phyloP scores from a whole-genome alignment of 2,329 filamentous ascomycete genomes.

The Ascochyta koolunga region DNA sequence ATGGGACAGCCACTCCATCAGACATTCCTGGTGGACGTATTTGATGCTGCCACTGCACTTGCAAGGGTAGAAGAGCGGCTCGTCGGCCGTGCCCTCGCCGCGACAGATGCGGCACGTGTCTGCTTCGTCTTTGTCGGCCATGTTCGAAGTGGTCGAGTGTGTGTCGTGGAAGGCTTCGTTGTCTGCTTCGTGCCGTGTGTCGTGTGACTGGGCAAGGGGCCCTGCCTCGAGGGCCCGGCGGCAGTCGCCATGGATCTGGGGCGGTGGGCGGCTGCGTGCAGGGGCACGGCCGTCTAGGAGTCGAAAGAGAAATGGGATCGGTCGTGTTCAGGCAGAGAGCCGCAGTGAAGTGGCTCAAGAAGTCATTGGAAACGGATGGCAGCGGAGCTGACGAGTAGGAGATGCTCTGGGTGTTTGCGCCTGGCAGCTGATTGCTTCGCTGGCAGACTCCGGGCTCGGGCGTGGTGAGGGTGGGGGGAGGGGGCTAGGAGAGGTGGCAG shows the following conservation, averaged over 20 bases:
- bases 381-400: neutral
- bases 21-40: conserved; percentile 94
- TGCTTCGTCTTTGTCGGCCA: conserved; percentile 56
- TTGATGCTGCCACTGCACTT: conserved; percentile 99
- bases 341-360: conserved; percentile 29
- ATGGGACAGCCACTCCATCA: conserved; percentile 99
- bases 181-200: conserved; percentile 1
- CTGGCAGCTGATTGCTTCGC: neutral
- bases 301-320: neutral
- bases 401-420: neutral
- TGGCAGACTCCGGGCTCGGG: neutral
- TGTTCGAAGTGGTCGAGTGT: conserved; percentile 49
- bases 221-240: conserved; percentile 21
- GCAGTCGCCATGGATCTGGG: conserved; percentile 30
- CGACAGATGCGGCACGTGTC: conserved; percentile 98
- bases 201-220: conserved; percentile 20
- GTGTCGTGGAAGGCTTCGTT: conserved; percentile 12
- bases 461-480: neutral
- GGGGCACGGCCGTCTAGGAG: neutral
- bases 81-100: conserved; percentile 79
- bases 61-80: conserved; percentile 95
- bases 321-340: conserved; percentile 25
- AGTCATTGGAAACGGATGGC: conserved; percentile 26
- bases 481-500: neutral
- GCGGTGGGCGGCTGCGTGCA: neutral